Base-by-base conservation (phyloP, 2,329 filamentous ascomycete genomes). In the Rhinocladiella similis region DNA sequence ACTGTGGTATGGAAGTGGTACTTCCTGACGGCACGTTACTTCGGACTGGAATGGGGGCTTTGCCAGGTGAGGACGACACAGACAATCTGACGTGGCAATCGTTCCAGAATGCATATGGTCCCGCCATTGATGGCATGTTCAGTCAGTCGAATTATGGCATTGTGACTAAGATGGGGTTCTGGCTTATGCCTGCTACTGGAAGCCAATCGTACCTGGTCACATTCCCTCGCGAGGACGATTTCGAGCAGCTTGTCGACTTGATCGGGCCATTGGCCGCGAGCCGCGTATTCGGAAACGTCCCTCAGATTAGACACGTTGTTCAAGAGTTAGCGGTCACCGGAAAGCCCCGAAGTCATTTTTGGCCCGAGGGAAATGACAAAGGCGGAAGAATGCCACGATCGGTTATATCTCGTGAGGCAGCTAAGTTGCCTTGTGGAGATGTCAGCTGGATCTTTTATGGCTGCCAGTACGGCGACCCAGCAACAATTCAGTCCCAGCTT, bases 101-200 rank as follows among this genome's bases (percentile, higher is more conserved):
- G 9, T 77, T 77, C 56, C 50, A 47, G 69, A 72, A 70, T 29
- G 74, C 75, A 0, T 76, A 74, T 55, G 74, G 73, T 1, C 73
- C 74, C 1, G 64, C 64, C 22, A 64, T 65, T 9, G 70, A 72
- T 47, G 77, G 77, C 3, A 72, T 82, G n/a, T 83, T 83, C 62
- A 73, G 75, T 0, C 79, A 82, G 63, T 75, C 73, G 19, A 80
- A 77, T 56, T 71, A 80, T 16, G 80, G 80, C 27, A 78, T 83
- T 35, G 76, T 82, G 5, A 79, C 77, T 1, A 82, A 83, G 66
- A 78, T 83, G 72, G 80, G 80, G 0, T 73, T 82, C 62, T 76
- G 72, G 67, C 70, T 82, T 79, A 82, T 82, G 80, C 77, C 76
- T 2, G 79, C 80, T 48, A 78, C 77, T 0, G 77, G 74, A 9